A percentile compares a stretch with the other conserved stretches of the same genome.
Conservation (phyloP, 495 filamentous ascomycete genomes). For the Penicillium paradoxum region DNA sequence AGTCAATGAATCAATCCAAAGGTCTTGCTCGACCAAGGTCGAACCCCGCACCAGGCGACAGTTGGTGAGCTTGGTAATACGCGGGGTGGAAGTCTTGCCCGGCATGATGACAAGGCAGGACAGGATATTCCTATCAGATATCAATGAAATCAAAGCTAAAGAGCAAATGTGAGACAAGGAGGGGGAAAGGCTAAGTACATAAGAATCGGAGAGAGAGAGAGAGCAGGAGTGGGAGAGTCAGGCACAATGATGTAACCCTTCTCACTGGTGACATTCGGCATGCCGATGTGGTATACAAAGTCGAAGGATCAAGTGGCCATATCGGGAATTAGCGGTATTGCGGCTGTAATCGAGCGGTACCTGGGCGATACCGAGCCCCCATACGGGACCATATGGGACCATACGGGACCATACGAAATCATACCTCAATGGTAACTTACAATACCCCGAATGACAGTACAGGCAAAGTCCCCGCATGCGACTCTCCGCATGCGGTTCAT, state of each 20-base stretch:
- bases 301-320: too few species aligned
- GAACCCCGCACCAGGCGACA: conserved; percentile 63
- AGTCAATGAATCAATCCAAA: conserved; percentile 71
- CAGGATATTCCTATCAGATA: conserved; percentile 1
- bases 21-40: conserved; percentile 61
- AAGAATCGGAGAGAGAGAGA: not conserved
- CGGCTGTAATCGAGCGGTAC: too few species aligned
- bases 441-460: not conserved
- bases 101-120: conserved; percentile 25
- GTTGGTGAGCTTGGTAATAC: conserved; percentile 81
- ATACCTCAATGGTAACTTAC: not conserved
- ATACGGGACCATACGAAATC: too few species aligned
- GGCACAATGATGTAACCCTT: conserved; percentile 25
- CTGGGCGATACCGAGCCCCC: too few species aligned
- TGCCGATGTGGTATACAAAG: conserved; percentile 22
- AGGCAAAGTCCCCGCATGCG: not conserved
- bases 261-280: conserved; percentile 24
- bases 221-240: not conserved
- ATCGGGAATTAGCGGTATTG: too few species aligned
- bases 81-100: conserved; percentile 33
- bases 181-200: conserved; percentile 6
- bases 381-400: too few species aligned
- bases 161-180: not conserved
- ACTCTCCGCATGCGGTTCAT: conserved; percentile 7
- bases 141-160: not conserved